A percentile compares a stretch with the other conserved stretches of the same genome.
Evolutionary conservation across 192 early-diverging fungal genomes (phyloP).

Genomic region (Coemansia sp.): DNA sequence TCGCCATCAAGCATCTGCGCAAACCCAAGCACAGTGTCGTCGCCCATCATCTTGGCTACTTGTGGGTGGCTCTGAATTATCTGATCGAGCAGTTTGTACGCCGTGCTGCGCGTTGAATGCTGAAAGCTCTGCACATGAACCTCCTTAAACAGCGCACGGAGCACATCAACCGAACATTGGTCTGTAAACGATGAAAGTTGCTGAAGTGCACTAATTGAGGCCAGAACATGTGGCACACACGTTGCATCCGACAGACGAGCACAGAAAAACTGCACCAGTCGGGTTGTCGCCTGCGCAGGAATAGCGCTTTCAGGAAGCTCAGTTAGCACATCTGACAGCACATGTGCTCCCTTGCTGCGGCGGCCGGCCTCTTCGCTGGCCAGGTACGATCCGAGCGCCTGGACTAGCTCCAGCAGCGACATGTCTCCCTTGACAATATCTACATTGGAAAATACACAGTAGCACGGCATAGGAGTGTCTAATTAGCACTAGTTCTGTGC

Average conservation of each 20-base stretch:
- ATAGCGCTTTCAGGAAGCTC: slow-evolving; percentile 40
- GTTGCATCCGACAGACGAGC: slow-evolving; percentile 71
- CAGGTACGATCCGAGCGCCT: slow-evolving; percentile 71
- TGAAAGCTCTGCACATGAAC: slow-evolving; percentile 91
- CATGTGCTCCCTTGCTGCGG: slow-evolving; percentile 77
- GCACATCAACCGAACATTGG: slow-evolving; percentile 56
- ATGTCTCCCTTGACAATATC: slow-evolving; percentile 53
- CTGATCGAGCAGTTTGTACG: slow-evolving; percentile 71
- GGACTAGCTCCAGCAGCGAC: slow-evolving; percentile 75
- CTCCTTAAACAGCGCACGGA: slow-evolving; percentile 68
- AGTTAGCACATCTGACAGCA: slow-evolving; percentile 64
- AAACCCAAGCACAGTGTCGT: slow-evolving; percentile 79
- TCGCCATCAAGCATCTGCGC: slow-evolving; percentile 92
- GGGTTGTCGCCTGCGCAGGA: slow-evolving; percentile 38
- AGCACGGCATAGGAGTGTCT: neutral
- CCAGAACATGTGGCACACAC: slow-evolving; percentile 65
- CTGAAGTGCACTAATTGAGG: slow-evolving; percentile 63
- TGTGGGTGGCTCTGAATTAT: slow-evolving; percentile 58
- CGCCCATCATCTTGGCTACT: slow-evolving; percentile 66
- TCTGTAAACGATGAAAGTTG: slow-evolving; percentile 62
- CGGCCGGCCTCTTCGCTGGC: slow-evolving; percentile 81
- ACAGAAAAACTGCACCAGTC: slow-evolving; percentile 73
- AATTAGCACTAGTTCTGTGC: neutral
- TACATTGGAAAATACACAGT: slow-evolving; percentile 10
- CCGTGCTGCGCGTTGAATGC: slow-evolving; percentile 74